phyloP scores from a whole-genome alignment of 768 basidiomycete genomes.

The Pholiota conissans region DNA sequence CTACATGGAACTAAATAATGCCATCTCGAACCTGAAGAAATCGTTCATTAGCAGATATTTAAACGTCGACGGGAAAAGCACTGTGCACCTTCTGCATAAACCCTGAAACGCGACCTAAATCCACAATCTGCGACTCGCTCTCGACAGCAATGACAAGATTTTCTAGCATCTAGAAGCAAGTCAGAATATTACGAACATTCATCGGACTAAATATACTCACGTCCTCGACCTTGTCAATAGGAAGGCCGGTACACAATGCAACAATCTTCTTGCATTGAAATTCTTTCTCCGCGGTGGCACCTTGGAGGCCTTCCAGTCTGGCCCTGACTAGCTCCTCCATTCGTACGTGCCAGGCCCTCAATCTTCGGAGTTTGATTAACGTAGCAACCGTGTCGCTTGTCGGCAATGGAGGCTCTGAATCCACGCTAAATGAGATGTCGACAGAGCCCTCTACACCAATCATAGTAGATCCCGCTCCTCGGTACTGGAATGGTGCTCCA shows the following conservation, averaged over 20 bases:
- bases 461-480: conserved; percentile 68
- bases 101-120: conserved; percentile 82
- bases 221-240: conserved; percentile 86
- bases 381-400: conserved; percentile 53
- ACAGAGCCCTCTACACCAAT: conserved; percentile 62
- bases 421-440: conserved; percentile 63
- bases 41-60: background rate
- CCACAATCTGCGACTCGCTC: conserved; percentile 80
- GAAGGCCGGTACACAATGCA: conserved; percentile 82
- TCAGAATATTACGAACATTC: conserved; percentile 15
- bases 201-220: conserved; percentile 49
- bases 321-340: conserved; percentile 74
- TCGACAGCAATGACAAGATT: conserved; percentile 85
- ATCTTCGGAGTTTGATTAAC: conserved; percentile 69
- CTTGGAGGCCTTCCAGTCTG: conserved; percentile 69
- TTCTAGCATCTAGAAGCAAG: conserved; percentile 67
- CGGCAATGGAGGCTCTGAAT: conserved; percentile 75
- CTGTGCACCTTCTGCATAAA: conserved; percentile 84
- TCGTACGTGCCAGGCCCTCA: conserved; percentile 82
- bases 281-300: conserved; percentile 84
- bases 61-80: background rate
- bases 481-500: conserved; percentile 70
- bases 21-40: conserved; percentile 56
- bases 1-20: conserved; percentile 41
- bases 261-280: conserved; percentile 92